Base-by-base conservation (phyloP, 1,284 basidiomycete genomes). In the Phellinidium pouzarii region DNA sequence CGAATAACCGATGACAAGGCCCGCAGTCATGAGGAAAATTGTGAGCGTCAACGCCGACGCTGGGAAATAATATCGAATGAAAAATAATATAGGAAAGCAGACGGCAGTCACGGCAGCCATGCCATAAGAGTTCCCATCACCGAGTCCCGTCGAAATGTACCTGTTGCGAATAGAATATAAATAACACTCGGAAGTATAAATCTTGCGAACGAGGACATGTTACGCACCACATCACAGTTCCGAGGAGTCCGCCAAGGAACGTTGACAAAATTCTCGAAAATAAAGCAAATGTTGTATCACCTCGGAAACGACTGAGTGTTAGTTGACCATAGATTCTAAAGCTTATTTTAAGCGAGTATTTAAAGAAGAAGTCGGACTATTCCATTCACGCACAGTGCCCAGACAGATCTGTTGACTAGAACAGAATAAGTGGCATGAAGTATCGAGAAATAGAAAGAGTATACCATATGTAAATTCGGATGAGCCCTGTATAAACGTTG, bases 271-370 rank as follows among this genome's bases (percentile, higher is more conserved):
- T 71, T 53, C 88, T 76, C 1, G 79, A 74, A 1, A 82, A 67
- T 41, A 87, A 76, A 1, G 79, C 84, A 49, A 84, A 84, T 0
- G 80, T 77, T 0, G 89, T 92, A 56, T 91, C 89, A 1, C 89
- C 90, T 51, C 84, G 74, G 62, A 85, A 87, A 7, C 84, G 76
- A 9, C 82, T 70, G 1, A 87, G 65, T 0, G 83, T 86, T 17
- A 87, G 67, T 58, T 88, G 84, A 0, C 77, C 83, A 79, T 87
- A 85, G 59, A 88, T 75, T 19, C 84, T 86, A 41, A 9, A 26
- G 58, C 25, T 11, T 51, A 50, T 52, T 37, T 52, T 50, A 17
- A 44, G 41, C 11, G 50, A 38, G 14, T 34, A 6, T 31, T 34
- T 14, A 34, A 11, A 34, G 31, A 14, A 34, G 31, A 34, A 11